Base-by-base conservation (phyloP, 2,329 filamentous ascomycete genomes). In the Neofusicoccum sp. region DNA sequence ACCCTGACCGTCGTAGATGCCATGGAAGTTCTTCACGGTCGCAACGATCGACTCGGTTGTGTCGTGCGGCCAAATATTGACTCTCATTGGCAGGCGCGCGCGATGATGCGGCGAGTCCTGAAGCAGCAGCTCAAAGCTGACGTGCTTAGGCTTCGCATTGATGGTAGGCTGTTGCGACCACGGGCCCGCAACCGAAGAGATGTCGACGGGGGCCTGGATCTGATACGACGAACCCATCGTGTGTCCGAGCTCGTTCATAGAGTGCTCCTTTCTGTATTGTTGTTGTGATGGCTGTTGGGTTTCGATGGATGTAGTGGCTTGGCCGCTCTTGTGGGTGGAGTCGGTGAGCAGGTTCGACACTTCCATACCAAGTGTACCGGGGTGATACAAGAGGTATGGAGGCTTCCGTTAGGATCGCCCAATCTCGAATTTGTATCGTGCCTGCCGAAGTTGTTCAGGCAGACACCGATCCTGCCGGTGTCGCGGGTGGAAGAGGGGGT, bases 21-120 rank as follows among this genome's bases (percentile, higher is more conserved):
- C 95, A 73, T 96, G 98, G 79, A 98, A 98, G 81, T 97, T 98
- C 84, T 96, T 98, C 71, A 98, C 93, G 1, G 95, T 98, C 12
- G 92, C 95, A 65, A 98, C 91, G 78, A 99, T 99, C 36, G 93
- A 97, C 73, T 98, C 93, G 24, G 93, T 98, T 57, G 91, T 93
- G 80, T 99, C 95, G 76, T 98, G 93, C 48, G 91, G 91, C 71
- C 89, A 96, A 68, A 99, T 97, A 71, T 96, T 90, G 58, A 93
- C 89, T 70, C 89, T 83, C 85, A 93, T 88, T n/a, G 90, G 89
- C 66, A 93, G 81, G 71, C 90, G 87, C 77, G 89, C 89, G 68
- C 86, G 85, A 68, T 85, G 86, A 71, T 88, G 84, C 63, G 86
- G 85, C 33, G 84, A 83, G 68, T 89, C 84, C 58, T 84, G 81